These are phyloP conservation scores for Phytomonas sp. DNA, from an alignment of 208 protist species.

Conservation along the genomic window DNA sequence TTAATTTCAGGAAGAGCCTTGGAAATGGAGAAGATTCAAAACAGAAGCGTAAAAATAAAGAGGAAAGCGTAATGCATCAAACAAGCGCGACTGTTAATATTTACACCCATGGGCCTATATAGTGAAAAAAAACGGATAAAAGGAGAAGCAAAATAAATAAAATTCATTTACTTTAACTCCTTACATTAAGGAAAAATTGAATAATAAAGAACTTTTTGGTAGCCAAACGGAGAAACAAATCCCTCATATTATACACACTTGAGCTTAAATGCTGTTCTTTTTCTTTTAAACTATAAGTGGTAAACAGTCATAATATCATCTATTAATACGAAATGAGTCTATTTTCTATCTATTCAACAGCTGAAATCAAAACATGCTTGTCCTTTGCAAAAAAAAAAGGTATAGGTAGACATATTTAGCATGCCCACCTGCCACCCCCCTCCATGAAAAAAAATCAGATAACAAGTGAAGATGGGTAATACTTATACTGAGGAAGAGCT, in stretches of 20 bases:
- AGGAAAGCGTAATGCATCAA: neutral
- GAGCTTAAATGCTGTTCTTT: neutral
- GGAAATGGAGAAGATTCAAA: neutral
- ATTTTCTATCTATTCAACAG: neutral
- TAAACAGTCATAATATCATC: neutral
- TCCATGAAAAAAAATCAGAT: neutral
- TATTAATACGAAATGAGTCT: conserved; percentile 4
- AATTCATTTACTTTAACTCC: conserved; percentile 1
- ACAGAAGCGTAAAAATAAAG: neutral
- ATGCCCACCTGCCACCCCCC: neutral
- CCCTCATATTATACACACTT: neutral
- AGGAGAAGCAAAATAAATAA: conserved; percentile 8
- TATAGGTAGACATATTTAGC: neutral
- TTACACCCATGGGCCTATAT: neutral
- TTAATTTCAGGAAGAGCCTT: neutral
- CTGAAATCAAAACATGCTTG: conserved; percentile 10
- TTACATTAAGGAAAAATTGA: conserved; percentile 2
- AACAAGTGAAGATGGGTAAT: neutral
- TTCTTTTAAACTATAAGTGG: conserved; percentile 3
- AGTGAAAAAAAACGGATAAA: neutral
- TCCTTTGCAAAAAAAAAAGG: neutral
- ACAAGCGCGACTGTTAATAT: neutral
- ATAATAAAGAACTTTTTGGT: conserved; percentile 3
- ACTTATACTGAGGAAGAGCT: conserved; percentile 4
- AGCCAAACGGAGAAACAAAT: neutral